phyloP scores from a whole-genome alignment of 2,329 filamentous ascomycete species.

The Verticillium isaacii region DNA sequence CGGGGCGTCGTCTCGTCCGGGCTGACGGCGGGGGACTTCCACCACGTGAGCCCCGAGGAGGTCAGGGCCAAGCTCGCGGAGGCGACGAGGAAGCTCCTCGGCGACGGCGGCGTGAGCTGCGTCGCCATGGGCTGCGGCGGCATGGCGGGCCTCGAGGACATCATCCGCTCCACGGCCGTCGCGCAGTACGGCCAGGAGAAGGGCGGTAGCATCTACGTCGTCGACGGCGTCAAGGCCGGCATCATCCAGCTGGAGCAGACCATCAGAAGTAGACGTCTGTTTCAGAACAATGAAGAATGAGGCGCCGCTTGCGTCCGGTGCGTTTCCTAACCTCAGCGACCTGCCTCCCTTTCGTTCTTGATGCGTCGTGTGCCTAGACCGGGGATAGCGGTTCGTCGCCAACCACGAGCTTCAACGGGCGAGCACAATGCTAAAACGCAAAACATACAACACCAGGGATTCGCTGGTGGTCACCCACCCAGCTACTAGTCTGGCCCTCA shows the following conservation, averaged over 20 bases:
- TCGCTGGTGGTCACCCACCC: no score
- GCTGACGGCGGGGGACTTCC: slow-evolving; percentile 73
- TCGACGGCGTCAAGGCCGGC: slow-evolving; percentile 76
- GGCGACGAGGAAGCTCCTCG: slow-evolving; percentile 64
- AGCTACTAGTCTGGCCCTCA: no score
- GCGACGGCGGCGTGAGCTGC: slow-evolving; percentile 51
- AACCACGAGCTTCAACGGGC: no score
- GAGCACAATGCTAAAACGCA: no score
- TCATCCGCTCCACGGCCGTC: slow-evolving; percentile 65
- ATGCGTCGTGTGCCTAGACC: neutral
- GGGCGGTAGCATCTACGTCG: slow-evolving; percentile 56
- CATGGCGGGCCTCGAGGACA: slow-evolving; percentile 80
- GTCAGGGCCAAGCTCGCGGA: slow-evolving; percentile 62
- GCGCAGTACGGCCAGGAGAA: slow-evolving; percentile 58
- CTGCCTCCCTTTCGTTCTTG: neutral
- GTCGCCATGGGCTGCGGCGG: slow-evolving; percentile 86
- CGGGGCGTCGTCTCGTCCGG: slow-evolving; percentile 80
- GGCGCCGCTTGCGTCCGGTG: no score
- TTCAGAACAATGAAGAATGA: neutral
- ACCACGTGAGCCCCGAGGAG: slow-evolving; percentile 60
- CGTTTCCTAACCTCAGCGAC: no score
- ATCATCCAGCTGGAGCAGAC: slow-evolving; percentile 56
- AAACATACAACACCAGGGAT: no score
- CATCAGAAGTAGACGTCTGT: slow-evolving; percentile 27
- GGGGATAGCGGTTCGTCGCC: neutral